Percentiles rank a stretch among this genome's conserved stretches.
phyloP scores from a whole-genome alignment of 495 filamentous ascomycete species.

The Aspergillus hancockii region DNA sequence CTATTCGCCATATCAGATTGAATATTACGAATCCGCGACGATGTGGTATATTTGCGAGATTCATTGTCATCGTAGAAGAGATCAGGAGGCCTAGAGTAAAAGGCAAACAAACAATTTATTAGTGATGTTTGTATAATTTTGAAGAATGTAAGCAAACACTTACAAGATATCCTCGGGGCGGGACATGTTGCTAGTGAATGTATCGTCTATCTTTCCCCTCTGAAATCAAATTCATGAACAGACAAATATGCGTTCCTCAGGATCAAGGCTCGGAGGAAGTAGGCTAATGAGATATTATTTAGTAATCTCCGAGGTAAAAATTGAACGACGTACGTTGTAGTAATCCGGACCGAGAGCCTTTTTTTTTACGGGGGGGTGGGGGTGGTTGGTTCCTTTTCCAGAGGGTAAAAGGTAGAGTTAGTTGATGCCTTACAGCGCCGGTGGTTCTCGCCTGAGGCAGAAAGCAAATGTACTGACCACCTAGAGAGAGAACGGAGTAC shows the following conservation, averaged over 20 bases:
- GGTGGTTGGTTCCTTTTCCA: not conserved
- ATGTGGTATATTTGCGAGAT: conserved; percentile 96
- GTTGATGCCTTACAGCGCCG: conserved; percentile 10
- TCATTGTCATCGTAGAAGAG: conserved; percentile 95
- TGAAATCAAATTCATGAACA: not conserved
- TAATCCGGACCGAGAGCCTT: not conserved
- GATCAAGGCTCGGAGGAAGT: too few species aligned
- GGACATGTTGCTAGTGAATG: conserved; percentile 67
- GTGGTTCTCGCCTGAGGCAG: conserved; percentile 34
- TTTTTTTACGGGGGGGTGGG: conserved; percentile 14
- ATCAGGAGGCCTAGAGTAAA: conserved; percentile 71
- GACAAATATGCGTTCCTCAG: not conserved
- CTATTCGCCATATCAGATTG: conserved; percentile 93
- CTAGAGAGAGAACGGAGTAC: not conserved
- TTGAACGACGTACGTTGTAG: too few species aligned
- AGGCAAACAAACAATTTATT: not conserved
- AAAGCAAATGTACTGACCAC: not conserved
- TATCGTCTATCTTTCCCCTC: not conserved
- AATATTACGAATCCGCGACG: conserved; percentile 90
- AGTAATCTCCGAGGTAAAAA: too few species aligned
- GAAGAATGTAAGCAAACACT: conserved; percentile 23
- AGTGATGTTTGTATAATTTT: not conserved
- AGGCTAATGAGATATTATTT: too few species aligned
- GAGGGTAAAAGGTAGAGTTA: not conserved
- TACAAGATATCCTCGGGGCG: conserved; percentile 94